These are phyloP conservation scores for Roridomyces roridus DNA, from an alignment of 768 basidiomycete genomes.

Conservation along the genomic window DNA sequence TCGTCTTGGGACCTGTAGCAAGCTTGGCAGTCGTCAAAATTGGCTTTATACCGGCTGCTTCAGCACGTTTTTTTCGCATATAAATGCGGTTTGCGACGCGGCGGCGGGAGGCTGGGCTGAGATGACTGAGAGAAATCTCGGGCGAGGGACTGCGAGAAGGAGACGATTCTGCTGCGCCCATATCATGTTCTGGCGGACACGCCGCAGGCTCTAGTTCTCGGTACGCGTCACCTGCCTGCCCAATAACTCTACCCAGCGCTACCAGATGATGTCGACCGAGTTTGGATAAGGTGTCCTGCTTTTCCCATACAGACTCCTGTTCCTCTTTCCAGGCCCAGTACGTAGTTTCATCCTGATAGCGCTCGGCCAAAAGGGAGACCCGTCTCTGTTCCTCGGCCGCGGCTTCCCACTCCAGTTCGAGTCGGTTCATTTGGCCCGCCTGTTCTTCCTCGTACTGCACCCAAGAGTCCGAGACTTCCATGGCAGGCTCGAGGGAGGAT, in stretches of 20 bases:
- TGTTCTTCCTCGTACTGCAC: constrained; percentile 52
- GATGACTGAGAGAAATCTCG: constrained; percentile 16
- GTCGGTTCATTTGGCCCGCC: constrained; percentile 35
- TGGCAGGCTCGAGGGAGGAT: constrained; percentile 42
- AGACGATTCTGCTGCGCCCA: background rate
- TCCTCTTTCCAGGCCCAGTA: constrained; percentile 27
- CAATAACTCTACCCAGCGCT: constrained; percentile 33
- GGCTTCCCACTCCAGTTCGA: constrained; percentile 37
- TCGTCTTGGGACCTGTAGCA: constrained; percentile 41
- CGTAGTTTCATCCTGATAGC: constrained; percentile 19
- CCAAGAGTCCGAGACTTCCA: constrained; percentile 60
- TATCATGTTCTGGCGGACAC: background rate
- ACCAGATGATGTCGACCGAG: constrained; percentile 30
- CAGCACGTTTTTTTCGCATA: constrained; percentile 76
- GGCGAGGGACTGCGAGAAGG: constrained; percentile 10
- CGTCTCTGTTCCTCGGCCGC: constrained; percentile 25
- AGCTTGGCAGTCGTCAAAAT: constrained; percentile 39
- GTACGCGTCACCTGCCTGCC: constrained; percentile 18
- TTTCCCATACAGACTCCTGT: constrained; percentile 28
- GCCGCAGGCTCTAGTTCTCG: constrained; percentile 1
- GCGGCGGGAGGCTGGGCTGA: constrained; percentile 56
- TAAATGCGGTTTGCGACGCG: constrained; percentile 68
- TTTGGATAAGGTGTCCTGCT: constrained; percentile 29
- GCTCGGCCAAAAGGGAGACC: constrained; percentile 5
- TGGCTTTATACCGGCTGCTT: constrained; percentile 41